Base-by-base conservation (phyloP, 2,329 filamentous ascomycete genomes). In the Coniochaeta prunicola region DNA sequence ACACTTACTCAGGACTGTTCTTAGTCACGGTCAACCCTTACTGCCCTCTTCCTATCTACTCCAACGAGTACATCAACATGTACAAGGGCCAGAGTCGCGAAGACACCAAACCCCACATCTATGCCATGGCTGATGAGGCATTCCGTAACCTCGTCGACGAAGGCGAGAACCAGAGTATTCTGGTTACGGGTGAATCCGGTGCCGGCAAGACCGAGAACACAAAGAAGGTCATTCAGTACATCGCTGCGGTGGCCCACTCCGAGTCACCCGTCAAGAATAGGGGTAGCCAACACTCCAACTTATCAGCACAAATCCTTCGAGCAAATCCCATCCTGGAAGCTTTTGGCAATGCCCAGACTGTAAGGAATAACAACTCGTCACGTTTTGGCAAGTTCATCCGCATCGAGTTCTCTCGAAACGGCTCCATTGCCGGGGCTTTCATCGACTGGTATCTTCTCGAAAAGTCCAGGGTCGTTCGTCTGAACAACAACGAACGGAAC, bases 131-230 rank as follows among this genome's bases (percentile, higher is more conserved):
- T 13, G 96, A 99, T 71, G 89, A 96, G 69, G 94, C 96, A 0
- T 99, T 97, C 73, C 86, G 94, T 17, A 97, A 96, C 68, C 78
- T 99, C 33, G 91, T 99, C 0, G 92, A 97, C 57, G 94, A 97
- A 73, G 92, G 92, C 42, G 82, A 92, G 64, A 97, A 99, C 67
- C 94, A 99, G 75, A 97, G 93, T 68, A 99, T 99, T 67, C 80
- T 99, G 57, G 96, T 99, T 24, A 99, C 94, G 2, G 94, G 94
- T 74, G 94, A 99, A 76, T 99, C 94, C 19, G 94, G 94, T 70
- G 94, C 94, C 34, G 94, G 94, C 66, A 99, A 99, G 77, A 99
- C 94, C 0, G 94, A 99, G 72, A 99, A 99, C 71, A 99, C 94
- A 17, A 99, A 99, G 71, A 99, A 99, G 73, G 94, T 99, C 65